Evolutionary conservation across 2,329 filamentous ascomycete genomes (phyloP).

Genomic region (Xylaria sp.): DNA sequence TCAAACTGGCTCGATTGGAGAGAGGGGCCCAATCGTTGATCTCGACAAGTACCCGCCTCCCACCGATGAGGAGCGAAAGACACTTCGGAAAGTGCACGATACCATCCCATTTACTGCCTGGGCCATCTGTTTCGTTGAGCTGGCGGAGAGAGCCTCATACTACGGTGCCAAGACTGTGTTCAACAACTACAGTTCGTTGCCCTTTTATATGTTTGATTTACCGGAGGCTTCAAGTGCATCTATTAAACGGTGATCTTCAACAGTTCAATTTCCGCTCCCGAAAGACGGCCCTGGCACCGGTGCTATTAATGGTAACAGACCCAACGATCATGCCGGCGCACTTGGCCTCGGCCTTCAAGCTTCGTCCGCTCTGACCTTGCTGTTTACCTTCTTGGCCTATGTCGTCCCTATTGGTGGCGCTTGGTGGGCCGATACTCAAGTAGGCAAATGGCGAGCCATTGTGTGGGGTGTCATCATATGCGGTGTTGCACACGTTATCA

Average conservation of each 20-base stretch:
- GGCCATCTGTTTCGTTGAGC: neutral
- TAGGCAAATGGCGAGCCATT: neutral
- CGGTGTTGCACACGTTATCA: neutral
- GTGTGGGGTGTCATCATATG: neutral
- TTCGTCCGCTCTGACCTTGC: neutral
- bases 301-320: neutral
- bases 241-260: neutral
- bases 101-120: neutral
- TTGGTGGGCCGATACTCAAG: neutral
- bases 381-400: neutral
- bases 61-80: neutral
- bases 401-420: neutral
- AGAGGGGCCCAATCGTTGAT: neutral
- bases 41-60: neutral
- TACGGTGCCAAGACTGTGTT: neutral
- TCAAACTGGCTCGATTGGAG: neutral
- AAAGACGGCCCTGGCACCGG: neutral
- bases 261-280: neutral
- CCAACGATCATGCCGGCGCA: neutral
- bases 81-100: conserved; percentile 1
- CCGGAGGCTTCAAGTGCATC: neutral
- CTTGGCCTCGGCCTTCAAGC: neutral
- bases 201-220: neutral
- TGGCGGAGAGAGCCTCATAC: neutral
- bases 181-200: neutral